Conservation (phyloP, 305 asterid genomes). For the Fraxinus sp. region DNA sequence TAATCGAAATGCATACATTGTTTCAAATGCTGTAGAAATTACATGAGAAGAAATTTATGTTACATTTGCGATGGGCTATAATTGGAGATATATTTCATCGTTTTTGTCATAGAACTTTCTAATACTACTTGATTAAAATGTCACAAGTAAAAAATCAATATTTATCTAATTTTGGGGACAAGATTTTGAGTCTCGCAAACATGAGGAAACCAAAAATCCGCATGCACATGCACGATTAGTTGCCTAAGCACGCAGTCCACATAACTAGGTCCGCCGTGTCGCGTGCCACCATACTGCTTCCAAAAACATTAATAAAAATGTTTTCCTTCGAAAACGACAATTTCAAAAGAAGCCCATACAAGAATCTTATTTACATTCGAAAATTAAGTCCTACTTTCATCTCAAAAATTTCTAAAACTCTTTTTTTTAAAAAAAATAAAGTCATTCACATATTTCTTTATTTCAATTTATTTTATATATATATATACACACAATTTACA, state of each 20-base stretch:
- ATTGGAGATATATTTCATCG: neutral
- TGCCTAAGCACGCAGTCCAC: neutral
- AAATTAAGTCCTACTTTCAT: no score
- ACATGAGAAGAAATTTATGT: neutral
- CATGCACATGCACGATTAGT: slow-evolving; percentile 35
- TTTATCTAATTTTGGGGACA: neutral
- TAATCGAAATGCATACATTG: neutral
- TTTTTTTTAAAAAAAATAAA: no score
- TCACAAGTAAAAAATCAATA: neutral
- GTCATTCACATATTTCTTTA: no score
- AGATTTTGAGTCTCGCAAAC: slow-evolving; percentile 17
- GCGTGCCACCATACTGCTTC: neutral
- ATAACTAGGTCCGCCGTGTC: neutral
- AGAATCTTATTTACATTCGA: no score
- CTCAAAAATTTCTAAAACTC: no score
- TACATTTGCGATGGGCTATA: neutral
- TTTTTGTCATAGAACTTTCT: no score
- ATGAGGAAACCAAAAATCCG: slow-evolving; percentile 35
- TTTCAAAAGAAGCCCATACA: neutral
- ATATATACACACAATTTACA: no score
- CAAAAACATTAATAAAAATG: neutral
- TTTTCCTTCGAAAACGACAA: neutral
- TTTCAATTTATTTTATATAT: no score
- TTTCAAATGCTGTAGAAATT: neutral
- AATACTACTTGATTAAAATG: neutral